A percentile compares a stretch with the other conserved stretches of the same genome.
Evolutionary conservation across 345 rosid species (phyloP).

Genomic region (Corymbia maculata): DNA sequence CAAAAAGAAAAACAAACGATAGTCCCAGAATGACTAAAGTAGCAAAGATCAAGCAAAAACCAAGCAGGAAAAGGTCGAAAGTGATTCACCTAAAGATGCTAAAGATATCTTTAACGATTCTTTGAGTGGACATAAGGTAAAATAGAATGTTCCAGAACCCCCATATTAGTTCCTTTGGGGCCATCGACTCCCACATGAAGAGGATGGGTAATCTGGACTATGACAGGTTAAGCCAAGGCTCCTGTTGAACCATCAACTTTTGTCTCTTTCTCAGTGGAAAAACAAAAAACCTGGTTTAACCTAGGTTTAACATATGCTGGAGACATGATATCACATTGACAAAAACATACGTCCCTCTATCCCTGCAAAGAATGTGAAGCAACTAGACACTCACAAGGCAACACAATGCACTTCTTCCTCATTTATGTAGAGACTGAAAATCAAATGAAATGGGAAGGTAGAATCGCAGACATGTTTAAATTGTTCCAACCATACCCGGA

Average conservation of each 20-base stretch:
- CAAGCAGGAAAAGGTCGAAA: background rate
- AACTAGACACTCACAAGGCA: background rate
- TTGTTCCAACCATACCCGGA: constrained; percentile 32
- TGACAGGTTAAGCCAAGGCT: background rate
- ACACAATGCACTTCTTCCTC: background rate
- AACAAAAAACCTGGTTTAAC: background rate
- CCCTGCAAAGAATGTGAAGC: background rate
- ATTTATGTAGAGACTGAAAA: background rate
- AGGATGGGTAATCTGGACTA: background rate
- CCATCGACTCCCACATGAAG: background rate
- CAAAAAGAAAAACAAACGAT: background rate
- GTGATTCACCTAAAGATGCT: background rate
- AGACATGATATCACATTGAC: background rate
- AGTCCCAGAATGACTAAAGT: background rate
- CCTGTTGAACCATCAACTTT: background rate
- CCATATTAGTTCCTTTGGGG: background rate
- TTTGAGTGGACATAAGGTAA: background rate
- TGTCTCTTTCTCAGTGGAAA: background rate
- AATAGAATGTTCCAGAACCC: background rate
- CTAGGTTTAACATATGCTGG: background rate
- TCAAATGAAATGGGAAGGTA: background rate
- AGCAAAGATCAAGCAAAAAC: background rate
- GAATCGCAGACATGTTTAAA: background rate
- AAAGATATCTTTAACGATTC: background rate
- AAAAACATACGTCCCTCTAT: background rate